These are phyloP conservation scores for Limnomonas spitsbergensis DNA, from an alignment of 139 green algal species.

Conservation along the genomic window DNA sequence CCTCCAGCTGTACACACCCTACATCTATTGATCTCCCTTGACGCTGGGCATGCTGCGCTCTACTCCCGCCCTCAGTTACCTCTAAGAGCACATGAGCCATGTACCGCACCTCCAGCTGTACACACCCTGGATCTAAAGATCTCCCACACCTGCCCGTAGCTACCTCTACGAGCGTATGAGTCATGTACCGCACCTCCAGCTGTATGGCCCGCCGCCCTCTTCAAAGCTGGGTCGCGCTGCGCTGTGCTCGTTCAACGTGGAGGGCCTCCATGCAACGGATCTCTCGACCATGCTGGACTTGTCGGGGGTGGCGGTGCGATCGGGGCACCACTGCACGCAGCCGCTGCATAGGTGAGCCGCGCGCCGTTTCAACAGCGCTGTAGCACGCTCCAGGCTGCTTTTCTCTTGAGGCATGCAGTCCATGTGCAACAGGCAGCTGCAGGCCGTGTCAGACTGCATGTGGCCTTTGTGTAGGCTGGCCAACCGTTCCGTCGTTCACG, in stretches of 20 bases:
- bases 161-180: constrained; percentile 60
- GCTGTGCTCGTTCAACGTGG: constrained; percentile 92
- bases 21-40: too few relatives aligned
- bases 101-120: constrained; percentile 85
- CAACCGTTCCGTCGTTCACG: too few relatives aligned
- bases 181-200: constrained; percentile 61
- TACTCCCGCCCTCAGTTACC: constrained; percentile 28
- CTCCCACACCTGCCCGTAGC: neutral
- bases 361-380: too few relatives aligned
- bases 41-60: too few relatives aligned
- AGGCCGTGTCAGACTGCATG: too few relatives aligned
- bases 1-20: constrained; percentile 82
- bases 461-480: too few relatives aligned
- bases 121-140: constrained; percentile 58
- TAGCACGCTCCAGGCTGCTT: too few relatives aligned
- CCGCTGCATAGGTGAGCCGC: constrained; percentile 22
- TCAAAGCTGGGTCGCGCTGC: constrained; percentile 51
- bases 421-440: too few relatives aligned
- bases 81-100: constrained; percentile 52
- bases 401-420: too few relatives aligned
- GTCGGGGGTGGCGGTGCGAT: constrained; percentile 84
- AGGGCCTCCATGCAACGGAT: constrained; percentile 93
- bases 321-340: constrained; percentile 94
- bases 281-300: constrained; percentile 88
- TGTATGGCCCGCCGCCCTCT: constrained; percentile 76